Conservation (phyloP, 2,329 filamentous ascomycete species). For the Colletotrichum sp. region DNA sequence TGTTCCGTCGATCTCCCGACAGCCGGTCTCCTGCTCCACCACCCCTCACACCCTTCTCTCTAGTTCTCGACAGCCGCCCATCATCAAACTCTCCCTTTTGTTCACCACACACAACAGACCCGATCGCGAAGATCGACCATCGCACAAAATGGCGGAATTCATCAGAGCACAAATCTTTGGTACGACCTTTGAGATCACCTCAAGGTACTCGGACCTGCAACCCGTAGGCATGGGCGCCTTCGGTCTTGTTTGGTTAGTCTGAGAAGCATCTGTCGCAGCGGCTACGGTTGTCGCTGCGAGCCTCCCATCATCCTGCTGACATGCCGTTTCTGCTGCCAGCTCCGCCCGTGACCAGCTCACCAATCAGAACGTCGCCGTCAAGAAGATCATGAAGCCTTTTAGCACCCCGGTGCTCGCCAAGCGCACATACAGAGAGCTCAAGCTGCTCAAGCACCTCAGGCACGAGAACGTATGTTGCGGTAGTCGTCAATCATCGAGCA, state of each 20-base stretch:
- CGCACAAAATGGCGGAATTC: constrained; percentile 91
- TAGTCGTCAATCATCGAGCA: constrained; percentile 7
- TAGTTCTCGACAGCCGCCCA: not conserved
- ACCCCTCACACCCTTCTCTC: constrained; percentile 5
- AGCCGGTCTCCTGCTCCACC: not conserved
- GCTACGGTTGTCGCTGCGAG: not conserved
- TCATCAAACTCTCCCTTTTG: not conserved
- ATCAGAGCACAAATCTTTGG: constrained; percentile 99
- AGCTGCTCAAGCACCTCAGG: constrained; percentile 93
- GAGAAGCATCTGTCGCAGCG: constrained; percentile 6
- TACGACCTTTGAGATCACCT: constrained; percentile 99
- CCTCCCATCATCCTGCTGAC: constrained; percentile 6
- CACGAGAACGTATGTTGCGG: constrained; percentile 82
- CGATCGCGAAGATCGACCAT: constrained; percentile 12
- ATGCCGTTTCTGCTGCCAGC: constrained; percentile 49
- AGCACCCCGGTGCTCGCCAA: constrained; percentile 99
- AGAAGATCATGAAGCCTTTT: constrained; percentile 99
- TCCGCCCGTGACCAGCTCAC: constrained; percentile 98
- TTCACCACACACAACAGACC: not conserved
- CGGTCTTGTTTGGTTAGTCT: constrained; percentile 88
- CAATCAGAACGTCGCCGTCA: constrained; percentile 94
- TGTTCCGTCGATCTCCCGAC: constrained; percentile 4
- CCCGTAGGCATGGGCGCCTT: constrained; percentile 99
- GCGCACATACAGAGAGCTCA: constrained; percentile 95
- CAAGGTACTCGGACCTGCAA: constrained; percentile 95